Conservation (phyloP, 2,329 filamentous ascomycete genomes). For the Alternaria arborescens region DNA sequence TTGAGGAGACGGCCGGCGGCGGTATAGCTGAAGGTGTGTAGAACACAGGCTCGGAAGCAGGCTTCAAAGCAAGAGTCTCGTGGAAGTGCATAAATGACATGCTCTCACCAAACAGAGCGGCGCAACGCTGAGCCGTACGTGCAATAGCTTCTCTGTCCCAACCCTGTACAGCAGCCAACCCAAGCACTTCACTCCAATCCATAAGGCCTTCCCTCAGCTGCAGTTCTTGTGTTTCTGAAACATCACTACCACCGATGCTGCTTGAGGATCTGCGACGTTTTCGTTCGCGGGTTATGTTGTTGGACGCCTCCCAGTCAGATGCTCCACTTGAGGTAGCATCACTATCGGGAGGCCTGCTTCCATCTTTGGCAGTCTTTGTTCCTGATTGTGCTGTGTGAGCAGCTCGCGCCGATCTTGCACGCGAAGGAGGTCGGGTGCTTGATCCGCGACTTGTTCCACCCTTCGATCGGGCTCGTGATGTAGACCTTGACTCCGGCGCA, state of each 20-base stretch:
- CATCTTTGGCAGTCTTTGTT: neutral
- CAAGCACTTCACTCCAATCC: slow-evolving; percentile 88
- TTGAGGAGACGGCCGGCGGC: slow-evolving; percentile 13
- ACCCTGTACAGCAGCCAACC: slow-evolving; percentile 76
- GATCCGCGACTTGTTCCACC: slow-evolving; percentile 18
- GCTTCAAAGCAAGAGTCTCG: slow-evolving; percentile 47
- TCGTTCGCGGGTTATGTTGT: neutral
- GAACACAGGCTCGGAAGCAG: slow-evolving; percentile 40
- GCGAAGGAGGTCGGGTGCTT: slow-evolving; percentile 20
- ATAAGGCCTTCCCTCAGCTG: slow-evolving; percentile 31
- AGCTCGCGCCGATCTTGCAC: neutral
- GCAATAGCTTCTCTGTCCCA: slow-evolving; percentile 71
- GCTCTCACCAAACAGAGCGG: slow-evolving; percentile 75
- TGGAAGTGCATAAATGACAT: slow-evolving; percentile 70
- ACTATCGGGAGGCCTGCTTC: slow-evolving; percentile 8
- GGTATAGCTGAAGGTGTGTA: slow-evolving; percentile 46
- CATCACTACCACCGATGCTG: slow-evolving; percentile 15
- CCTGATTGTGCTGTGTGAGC: slow-evolving; percentile 3
- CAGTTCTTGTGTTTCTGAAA: slow-evolving; percentile 22
- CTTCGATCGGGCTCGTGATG: slow-evolving; percentile 27
- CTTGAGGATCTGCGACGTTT: slow-evolving; percentile 27
- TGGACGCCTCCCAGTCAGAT: slow-evolving; percentile 13
- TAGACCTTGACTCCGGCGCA: slow-evolving; percentile 19
- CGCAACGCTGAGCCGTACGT: slow-evolving; percentile 76
- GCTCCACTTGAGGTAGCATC: slow-evolving; percentile 48